Base-by-base conservation (phyloP, 805 yeast species). In the Wickerhamiella qilinensis region DNA sequence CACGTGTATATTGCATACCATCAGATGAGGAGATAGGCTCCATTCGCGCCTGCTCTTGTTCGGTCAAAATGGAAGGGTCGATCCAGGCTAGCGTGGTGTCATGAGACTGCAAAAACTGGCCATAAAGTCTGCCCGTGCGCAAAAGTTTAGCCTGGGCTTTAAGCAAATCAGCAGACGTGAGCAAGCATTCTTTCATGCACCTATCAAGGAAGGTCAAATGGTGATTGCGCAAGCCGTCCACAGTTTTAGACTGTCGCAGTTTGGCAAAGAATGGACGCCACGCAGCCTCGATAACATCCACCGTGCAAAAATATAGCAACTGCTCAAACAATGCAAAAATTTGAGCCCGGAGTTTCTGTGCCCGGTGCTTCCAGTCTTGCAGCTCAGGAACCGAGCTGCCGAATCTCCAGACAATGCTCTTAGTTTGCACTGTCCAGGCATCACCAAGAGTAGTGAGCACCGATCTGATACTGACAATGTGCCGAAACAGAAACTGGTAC, bases 401-500 rank as follows among this genome's bases (percentile, higher is more conserved):
- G 50, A 67, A 67, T 34, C 63, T 65, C 95, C 95, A 84, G 14
- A 73, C 72, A n/a, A 60, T 56, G 15, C 80, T 72, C 42, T 66
- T 67, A 38, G 67, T 68, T 33, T 79, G 73, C 45, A 77, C 85
- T 30, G 66, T 58, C 94, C 94, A 83, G 1, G 82, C 71, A 15
- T 65, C 65, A 40, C 73, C 78, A 40, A 80, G 62, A 14, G 68
- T 58, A 44, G 68, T 68, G 47, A 73, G 74, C 5, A 80, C 64
- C 49, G 71, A 73, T 43, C 75, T 75, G n/a, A 83, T 52, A 24
- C 74, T 66, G 30, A 77, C 56, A 29, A 80, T 61, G 45, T 81
- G 75, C 45, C 95, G 70, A 48, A 81, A 83, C 35, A 85, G 60
- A 27, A 83, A 62, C 54, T 88, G 94, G 52, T 78, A 84, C 45